These are phyloP conservation scores for Acer campestre DNA, from an alignment of 345 rosid species.

Conservation along the genomic window DNA sequence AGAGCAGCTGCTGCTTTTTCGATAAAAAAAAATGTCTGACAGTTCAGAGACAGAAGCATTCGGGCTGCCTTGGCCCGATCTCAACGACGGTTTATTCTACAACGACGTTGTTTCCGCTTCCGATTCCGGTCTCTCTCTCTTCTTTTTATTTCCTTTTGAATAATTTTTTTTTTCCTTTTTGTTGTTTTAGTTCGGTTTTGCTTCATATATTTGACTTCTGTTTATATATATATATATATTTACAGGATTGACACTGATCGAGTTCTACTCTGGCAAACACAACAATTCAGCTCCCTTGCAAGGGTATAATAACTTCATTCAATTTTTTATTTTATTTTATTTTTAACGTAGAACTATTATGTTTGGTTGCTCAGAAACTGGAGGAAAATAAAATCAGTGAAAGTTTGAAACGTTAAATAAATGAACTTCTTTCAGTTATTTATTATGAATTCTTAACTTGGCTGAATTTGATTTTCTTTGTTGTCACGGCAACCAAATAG, in stretches of 20 bases:
- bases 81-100: conserved; percentile 75
- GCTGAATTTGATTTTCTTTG: neutral
- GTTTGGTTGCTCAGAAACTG: conserved; percentile 10
- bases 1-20: no score
- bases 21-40: neutral
- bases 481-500: neutral
- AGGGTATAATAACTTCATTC: conserved; percentile 48
- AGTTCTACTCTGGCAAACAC: conserved; percentile 69
- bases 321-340: neutral
- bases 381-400: neutral
- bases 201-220: no score
- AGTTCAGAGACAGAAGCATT: conserved; percentile 22
- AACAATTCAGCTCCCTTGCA: conserved; percentile 75
- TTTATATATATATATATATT: neutral
- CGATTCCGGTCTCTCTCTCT: conserved; percentile 48
- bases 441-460: no score
- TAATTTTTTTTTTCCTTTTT: neutral
- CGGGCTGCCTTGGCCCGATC: conserved; percentile 78
- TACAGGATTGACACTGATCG: conserved; percentile 50
- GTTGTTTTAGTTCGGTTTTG: no score
- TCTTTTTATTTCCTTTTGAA: neutral
- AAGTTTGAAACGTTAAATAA: no score
- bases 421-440: no score
- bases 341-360: neutral
- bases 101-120: conserved; percentile 53